Conservation (phyloP, 805 yeast species). For the Metschnikowia gelsemii region DNA sequence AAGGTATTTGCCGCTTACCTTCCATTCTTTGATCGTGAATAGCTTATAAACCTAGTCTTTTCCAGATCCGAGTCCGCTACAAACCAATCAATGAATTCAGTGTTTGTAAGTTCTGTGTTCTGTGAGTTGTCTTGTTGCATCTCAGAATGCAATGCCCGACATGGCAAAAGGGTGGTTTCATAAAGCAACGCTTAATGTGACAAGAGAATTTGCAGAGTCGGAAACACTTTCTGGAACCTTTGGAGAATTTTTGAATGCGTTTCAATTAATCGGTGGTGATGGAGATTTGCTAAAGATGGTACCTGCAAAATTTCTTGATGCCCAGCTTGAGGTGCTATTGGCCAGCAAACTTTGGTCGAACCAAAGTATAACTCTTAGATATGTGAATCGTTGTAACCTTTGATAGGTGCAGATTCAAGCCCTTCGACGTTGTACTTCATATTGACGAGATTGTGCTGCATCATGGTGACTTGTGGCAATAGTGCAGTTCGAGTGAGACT, state of each 20-base stretch:
- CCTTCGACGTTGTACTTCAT: too few species aligned
- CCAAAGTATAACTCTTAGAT: conserved; percentile 43
- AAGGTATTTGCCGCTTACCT: conserved; percentile 17
- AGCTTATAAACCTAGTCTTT: conserved; percentile 24
- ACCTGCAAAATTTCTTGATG: conserved; percentile 49
- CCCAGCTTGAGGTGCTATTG: conserved; percentile 65
- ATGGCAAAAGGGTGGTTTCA: conserved; percentile 50
- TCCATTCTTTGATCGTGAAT: conserved; percentile 13
- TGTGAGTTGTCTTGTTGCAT: conserved; percentile 18
- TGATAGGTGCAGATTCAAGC: too few species aligned
- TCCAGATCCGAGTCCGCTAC: conserved; percentile 20
- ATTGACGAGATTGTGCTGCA: too few species aligned
- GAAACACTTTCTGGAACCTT: conserved; percentile 28
- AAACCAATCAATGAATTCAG: conserved; percentile 31
- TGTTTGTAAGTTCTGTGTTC: conserved; percentile 31
- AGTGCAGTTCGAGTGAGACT: too few species aligned
- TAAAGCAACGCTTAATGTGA: conserved; percentile 57
- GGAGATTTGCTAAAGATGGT: conserved; percentile 34
- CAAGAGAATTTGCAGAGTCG: conserved; percentile 61
- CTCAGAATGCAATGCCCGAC: conserved; percentile 20
- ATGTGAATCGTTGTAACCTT: too few species aligned
- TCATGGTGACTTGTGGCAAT: too few species aligned
- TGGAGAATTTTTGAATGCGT: conserved; percentile 27
- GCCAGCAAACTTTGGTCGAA: conserved; percentile 46
- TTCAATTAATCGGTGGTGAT: conserved; percentile 18